Evolutionary conservation across 1,284 basidiomycete genomes (phyloP).

Genomic region (Boletellus sp.): DNA sequence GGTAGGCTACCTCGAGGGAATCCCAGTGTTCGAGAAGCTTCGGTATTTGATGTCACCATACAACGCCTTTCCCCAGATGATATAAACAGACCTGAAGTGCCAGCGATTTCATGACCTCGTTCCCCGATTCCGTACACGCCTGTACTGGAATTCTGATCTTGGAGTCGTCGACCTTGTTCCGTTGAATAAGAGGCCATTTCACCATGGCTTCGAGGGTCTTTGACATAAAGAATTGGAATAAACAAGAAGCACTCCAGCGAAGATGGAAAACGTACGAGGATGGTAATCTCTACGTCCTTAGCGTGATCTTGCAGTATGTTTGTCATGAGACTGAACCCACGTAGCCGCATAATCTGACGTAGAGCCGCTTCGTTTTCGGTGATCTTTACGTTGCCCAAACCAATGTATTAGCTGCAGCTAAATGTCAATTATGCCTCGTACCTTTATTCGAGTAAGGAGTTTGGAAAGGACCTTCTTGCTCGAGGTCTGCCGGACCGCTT

Average conservation of each 20-base stretch:
- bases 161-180: constrained; percentile 93
- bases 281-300: constrained; percentile 69
- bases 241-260: not conserved
- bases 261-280: constrained; percentile 48
- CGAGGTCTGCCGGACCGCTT: constrained; percentile 86
- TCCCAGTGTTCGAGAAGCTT: constrained; percentile 76
- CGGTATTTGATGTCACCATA: constrained; percentile 1
- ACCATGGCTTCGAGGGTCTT: constrained; percentile 70
- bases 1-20: constrained; percentile 70
- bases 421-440: constrained; percentile 30
- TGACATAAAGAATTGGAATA: not conserved
- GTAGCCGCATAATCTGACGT: constrained; percentile 86
- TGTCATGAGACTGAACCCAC: constrained; percentile 91
- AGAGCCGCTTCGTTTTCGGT: constrained; percentile 81
- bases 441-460: constrained; percentile 84
- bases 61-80: not conserved
- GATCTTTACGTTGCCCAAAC: constrained; percentile 48
- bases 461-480: constrained; percentile 83
- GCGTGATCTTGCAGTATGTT: constrained; percentile 82
- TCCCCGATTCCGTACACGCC: constrained; percentile 50
- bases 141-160: constrained; percentile 71
- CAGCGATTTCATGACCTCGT: constrained; percentile 51
- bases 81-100: constrained; percentile 52
- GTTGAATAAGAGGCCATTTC: constrained; percentile 80
- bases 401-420: not conserved